Evolutionary conservation across 108 stramenopile genomes (phyloP).

Genomic region (Cyclotella sp.): DNA sequence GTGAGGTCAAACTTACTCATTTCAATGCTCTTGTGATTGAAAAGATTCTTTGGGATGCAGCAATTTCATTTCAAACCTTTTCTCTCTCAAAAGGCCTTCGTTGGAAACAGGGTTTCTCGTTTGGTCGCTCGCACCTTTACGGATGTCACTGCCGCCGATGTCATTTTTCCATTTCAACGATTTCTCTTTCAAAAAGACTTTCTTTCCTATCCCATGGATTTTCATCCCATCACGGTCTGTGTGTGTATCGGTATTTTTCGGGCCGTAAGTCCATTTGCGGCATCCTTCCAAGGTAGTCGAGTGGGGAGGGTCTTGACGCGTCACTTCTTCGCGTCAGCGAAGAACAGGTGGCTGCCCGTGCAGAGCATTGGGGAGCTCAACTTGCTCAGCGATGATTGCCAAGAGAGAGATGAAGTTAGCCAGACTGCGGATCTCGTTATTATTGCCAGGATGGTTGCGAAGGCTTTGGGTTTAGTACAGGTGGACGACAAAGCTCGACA

Average conservation of each 20-base stretch:
- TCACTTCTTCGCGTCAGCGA: conserved; percentile 44
- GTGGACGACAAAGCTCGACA: conserved; percentile 30
- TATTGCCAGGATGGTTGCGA: conserved; percentile 63
- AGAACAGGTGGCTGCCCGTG: conserved; percentile 69
- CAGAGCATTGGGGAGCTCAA: conserved; percentile 59
- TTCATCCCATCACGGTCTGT: conserved; percentile 58
- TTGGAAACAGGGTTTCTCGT: conserved; percentile 77
- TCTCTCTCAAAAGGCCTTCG: conserved; percentile 63
- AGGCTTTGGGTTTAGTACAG: conserved; percentile 62
- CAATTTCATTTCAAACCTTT: neutral
- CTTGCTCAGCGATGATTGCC: conserved; percentile 62
- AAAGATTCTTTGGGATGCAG: neutral
- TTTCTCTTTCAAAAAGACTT: conserved; percentile 37
- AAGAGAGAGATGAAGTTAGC: conserved; percentile 64
- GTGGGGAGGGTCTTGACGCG: conserved; percentile 66
- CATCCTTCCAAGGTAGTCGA: conserved; percentile 73
- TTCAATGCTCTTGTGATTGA: neutral
- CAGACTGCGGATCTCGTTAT: conserved; percentile 56
- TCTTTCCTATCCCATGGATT: conserved; percentile 45
- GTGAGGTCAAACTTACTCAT: neutral
- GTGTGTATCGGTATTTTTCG: conserved; percentile 61
- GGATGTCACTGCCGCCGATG: conserved; percentile 44
- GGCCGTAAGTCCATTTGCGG: conserved; percentile 35
- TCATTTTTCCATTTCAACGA: conserved; percentile 58
- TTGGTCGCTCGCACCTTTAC: conserved; percentile 47